Conservation (phyloP, 805 yeast genomes). For the Geotrichum ghanense region DNA sequence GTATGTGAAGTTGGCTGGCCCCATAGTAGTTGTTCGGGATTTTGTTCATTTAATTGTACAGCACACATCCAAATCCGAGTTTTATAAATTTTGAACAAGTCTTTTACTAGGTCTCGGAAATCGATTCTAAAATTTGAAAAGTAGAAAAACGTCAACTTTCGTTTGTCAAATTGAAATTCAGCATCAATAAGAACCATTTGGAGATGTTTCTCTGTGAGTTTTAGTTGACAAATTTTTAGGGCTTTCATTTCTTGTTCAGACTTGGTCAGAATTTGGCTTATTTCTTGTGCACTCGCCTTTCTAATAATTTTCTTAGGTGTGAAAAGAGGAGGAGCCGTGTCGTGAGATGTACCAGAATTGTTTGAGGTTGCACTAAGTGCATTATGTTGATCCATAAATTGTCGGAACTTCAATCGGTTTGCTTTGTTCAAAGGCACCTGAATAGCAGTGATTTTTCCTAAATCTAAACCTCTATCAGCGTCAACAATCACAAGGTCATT, state of each 20-base stretch:
- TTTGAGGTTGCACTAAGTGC: slow-evolving; percentile 36
- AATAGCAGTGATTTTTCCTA: slow-evolving; percentile 53
- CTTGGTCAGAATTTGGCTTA: slow-evolving; percentile 46
- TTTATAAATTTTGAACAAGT: slow-evolving; percentile 61
- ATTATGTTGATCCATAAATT: slow-evolving; percentile 60
- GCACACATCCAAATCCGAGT: slow-evolving; percentile 88
- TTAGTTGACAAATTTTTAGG: slow-evolving; percentile 48
- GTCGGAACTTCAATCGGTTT: slow-evolving; percentile 49
- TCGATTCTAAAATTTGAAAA: slow-evolving; percentile 56
- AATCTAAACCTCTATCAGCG: slow-evolving; percentile 72
- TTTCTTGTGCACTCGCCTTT: slow-evolving; percentile 51
- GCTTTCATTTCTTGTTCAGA: slow-evolving; percentile 62
- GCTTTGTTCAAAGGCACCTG: slow-evolving; percentile 57
- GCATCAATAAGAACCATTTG: slow-evolving; percentile 61
- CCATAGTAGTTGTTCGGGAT: not conserved
- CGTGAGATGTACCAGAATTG: slow-evolving; percentile 10
- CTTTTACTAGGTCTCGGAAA: slow-evolving; percentile 66
- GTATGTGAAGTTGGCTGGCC: not conserved
- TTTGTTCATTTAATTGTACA: slow-evolving; percentile 22
- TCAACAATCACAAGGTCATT: slow-evolving; percentile 74
- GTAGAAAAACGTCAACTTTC: slow-evolving; percentile 70
- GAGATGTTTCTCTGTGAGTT: slow-evolving; percentile 36
- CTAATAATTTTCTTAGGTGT: slow-evolving; percentile 59
- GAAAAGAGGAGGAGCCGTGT: slow-evolving; percentile 37
- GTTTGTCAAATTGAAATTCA: slow-evolving; percentile 77